Evolutionary conservation across 192 early-diverging fungal species (phyloP), one percentile per base, ranked within the genome.

Genomic region (Coemansia sp.): DNA sequence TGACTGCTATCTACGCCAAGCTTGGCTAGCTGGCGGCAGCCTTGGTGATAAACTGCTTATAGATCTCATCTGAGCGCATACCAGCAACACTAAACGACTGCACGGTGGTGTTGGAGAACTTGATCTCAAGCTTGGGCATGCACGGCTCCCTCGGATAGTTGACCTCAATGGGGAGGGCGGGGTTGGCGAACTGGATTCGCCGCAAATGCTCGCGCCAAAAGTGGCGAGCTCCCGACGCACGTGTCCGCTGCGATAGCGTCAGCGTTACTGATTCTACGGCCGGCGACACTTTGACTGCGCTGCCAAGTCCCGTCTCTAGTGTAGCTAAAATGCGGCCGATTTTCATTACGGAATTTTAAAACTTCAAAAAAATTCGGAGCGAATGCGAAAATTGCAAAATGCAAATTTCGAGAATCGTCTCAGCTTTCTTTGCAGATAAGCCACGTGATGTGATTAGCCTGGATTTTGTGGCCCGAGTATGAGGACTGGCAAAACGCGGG

Each of bases 151-250:
- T 70, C 40, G 70, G 79, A 55, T 59, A 77, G 62, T 73, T 73
- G 26, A 82, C 79, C 9, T 53, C 59, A 36, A 82, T 82, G 13
- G 65, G 67, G 62, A 82, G 69, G 9, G 13, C 38, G 3, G 79
- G 79, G 55, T 82, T 82, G n/a, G 74, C 79, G 28, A 65, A 82
- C 71, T 82, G 79, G 39, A 82, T 48, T 50, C 67, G 74, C 57
- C 74, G 79, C 64, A 82, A 53, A 56, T 82, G 60, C 64, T 76
- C 71, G 40, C 71, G 73, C 79, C 79, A 82, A 63, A 82, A 82
- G 63, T 82, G 79, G 0, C 79, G 63, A 16, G 79, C 79, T 10
- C 79, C 79, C 31, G 71, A 65, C 0, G 79, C 74, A 11, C 74
- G 70, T 35, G 79, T 82, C 18, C 74, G 66, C 65, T 82, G 79